Evolutionary conservation across 2,329 filamentous ascomycete genomes (phyloP).

Genomic region (Penicillium sumatraense): DNA sequence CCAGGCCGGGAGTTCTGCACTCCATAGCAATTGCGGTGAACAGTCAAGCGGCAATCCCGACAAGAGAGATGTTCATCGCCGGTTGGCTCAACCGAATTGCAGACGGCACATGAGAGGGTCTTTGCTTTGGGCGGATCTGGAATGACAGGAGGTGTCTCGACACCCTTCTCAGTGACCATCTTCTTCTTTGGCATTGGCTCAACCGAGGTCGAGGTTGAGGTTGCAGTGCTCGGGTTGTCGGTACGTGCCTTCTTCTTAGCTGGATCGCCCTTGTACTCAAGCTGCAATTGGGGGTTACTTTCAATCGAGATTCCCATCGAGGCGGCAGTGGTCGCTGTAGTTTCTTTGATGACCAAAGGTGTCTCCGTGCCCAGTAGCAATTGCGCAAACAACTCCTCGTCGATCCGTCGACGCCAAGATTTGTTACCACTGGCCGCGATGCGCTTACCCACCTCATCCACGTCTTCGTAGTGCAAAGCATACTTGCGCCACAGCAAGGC

Average conservation of each 20-base stretch:
- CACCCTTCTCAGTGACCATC: slow-evolving; percentile 59
- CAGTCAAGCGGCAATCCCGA: slow-evolving; percentile 84
- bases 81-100: slow-evolving; percentile 71
- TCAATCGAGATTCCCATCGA: slow-evolving; percentile 48
- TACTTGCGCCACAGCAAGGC: slow-evolving; percentile 95
- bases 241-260: slow-evolving; percentile 66
- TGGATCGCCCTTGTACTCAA: slow-evolving; percentile 50
- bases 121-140: slow-evolving; percentile 81
- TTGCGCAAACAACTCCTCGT: slow-evolving; percentile 74
- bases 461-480: slow-evolving; percentile 91
- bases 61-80: slow-evolving; percentile 78
- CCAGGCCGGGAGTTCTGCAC: slow-evolving; percentile 70
- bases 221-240: slow-evolving; percentile 54
- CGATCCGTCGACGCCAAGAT: slow-evolving; percentile 84
- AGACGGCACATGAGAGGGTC: slow-evolving; percentile 82
- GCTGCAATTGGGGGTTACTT: slow-evolving; percentile 34
- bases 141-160: slow-evolving; percentile 63
- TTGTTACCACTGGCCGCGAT: slow-evolving; percentile 77
- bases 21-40: slow-evolving; percentile 94
- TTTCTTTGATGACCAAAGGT: slow-evolving; percentile 48
- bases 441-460: slow-evolving; percentile 89
- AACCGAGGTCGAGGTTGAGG: slow-evolving; percentile 49
- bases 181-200: slow-evolving; percentile 65
- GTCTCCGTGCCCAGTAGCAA: slow-evolving; percentile 51
- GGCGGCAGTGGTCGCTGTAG: slow-evolving; percentile 49